Evolutionary conservation across 345 rosid genomes (phyloP), one percentile per base, ranked within the genome.

Genomic region (Brassica cretica): DNA sequence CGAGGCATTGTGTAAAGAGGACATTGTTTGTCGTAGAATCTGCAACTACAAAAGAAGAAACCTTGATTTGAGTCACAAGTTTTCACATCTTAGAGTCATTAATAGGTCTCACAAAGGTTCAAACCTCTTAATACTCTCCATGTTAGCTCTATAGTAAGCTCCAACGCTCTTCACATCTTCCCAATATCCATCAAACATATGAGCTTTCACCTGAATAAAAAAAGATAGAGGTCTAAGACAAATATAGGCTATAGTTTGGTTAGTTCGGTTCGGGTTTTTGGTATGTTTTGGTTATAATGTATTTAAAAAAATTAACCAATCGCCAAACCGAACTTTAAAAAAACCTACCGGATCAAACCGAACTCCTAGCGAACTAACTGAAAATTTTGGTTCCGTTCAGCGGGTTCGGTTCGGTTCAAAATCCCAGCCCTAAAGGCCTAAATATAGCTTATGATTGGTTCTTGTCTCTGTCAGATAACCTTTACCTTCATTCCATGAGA

Each of bases 111-210:
- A n/a, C 37, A 62, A 21, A 21, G 56, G 12, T 64, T 71, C 27
- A 15, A 81, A 80, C 76, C 80, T 82, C 86, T 82, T 89, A 49
- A 86, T 82, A 83, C 84, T 84, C 64, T 91, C 91, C 91, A 93
- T 90, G 77, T 88, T 93, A 18, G 97, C 96, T 51, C 71, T 77
- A 73, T 93, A 91, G 80, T 89, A 90, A 30, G 91, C 91, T 77
- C 82, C 76, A 66, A 91, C 76, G 87, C 84, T 93, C 76, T 78
- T 75, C 86, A 90, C 78, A 75, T 90, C 94, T 80, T 89, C 94
- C 98, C 97, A 91, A 53, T 88, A 89, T 21, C 93, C 97, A 44
- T 87, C 87, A 51, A 91, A 90, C 39, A 77, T 68, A 83, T 86
- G 83, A 72, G 89, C 90, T 63, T 83, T 84, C 72, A 93, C 90